phyloP scores from a whole-genome alignment of 2,329 filamentous ascomycete species.

The Talaromyces sp. region DNA sequence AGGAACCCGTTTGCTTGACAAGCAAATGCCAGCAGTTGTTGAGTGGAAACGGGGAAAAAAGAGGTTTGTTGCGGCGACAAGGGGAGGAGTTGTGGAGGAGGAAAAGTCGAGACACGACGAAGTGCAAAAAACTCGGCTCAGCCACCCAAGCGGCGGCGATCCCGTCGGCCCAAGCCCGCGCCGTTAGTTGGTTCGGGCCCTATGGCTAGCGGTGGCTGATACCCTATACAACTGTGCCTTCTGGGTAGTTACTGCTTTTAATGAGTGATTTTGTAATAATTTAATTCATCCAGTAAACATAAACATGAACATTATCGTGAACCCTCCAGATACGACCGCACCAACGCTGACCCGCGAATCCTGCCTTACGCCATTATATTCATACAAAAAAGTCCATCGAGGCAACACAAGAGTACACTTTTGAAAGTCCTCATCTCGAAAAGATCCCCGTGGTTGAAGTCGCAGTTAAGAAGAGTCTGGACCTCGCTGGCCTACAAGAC shows the following conservation, averaged over 20 bases:
- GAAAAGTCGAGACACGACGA: constrained; percentile 18
- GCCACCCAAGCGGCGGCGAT: constrained; percentile 13
- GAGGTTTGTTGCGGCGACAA: constrained; percentile 19
- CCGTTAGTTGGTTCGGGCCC: not conserved
- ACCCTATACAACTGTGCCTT: too few species aligned
- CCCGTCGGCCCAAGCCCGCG: not conserved
- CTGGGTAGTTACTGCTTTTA: too few species aligned
- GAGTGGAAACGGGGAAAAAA: constrained; percentile 9
- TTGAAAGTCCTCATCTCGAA: not conserved
- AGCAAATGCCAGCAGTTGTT: constrained; percentile 46
- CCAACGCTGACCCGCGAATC: not conserved
- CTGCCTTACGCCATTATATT: not conserved
- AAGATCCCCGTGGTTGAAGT: not conserved
- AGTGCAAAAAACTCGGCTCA: constrained; percentile 17
- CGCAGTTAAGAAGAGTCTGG: constrained; percentile 12
- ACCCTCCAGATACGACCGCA: not conserved
- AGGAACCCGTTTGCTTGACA: constrained; percentile 41
- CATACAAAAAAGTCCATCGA: not conserved
- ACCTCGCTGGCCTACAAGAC: constrained; percentile 36
- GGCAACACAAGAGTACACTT: not conserved
- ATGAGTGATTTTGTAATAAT: not conserved
- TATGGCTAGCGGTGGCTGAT: not conserved
- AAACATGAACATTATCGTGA: not conserved
- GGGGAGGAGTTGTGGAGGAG: constrained; percentile 19
- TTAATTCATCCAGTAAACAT: not conserved